These are phyloP conservation scores for Cudoniella acicularis DNA, from an alignment of 495 filamentous ascomycete genomes.

Conservation along the genomic window DNA sequence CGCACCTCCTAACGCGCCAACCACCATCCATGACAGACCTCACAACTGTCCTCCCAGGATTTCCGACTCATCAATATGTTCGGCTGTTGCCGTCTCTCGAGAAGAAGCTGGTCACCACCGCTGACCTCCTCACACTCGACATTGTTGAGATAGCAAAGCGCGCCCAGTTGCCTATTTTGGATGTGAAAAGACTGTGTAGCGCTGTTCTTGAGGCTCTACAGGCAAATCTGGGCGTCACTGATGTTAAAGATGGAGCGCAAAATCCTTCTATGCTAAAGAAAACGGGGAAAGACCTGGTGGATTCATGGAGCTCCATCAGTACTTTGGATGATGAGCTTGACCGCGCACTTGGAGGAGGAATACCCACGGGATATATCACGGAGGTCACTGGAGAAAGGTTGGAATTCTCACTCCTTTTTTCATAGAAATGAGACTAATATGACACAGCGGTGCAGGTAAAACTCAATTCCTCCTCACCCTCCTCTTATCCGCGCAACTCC, in stretches of 20 bases:
- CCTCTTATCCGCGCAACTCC: constrained; percentile 77
- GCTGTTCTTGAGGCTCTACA: constrained; percentile 66
- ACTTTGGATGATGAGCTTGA: constrained; percentile 76
- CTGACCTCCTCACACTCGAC: constrained; percentile 84
- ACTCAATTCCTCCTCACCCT: constrained; percentile 89
- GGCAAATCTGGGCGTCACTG: constrained; percentile 50
- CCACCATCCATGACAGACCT: constrained; percentile 76
- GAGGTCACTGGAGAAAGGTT: constrained; percentile 91
- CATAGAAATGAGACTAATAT: background rate
- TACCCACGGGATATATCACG: constrained; percentile 77
- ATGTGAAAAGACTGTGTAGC: constrained; percentile 65
- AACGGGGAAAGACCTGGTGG: constrained; percentile 35
- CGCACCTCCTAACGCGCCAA: background rate
- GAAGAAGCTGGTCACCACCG: constrained; percentile 65
- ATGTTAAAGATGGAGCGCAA: constrained; percentile 4
- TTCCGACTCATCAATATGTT: constrained; percentile 61
- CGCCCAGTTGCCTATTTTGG: constrained; percentile 74
- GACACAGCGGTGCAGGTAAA: constrained; percentile 78
- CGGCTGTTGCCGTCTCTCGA: constrained; percentile 80
- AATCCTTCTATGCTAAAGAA: constrained; percentile 23
- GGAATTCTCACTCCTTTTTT: constrained; percentile 1
- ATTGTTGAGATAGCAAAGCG: constrained; percentile 79
- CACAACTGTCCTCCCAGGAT: constrained; percentile 72
- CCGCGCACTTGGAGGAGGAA: constrained; percentile 74
- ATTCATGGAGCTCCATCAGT: constrained; percentile 62